Conservation (phyloP, 2,329 filamentous ascomycete species). For the Bimuria novae-zelandiae region DNA sequence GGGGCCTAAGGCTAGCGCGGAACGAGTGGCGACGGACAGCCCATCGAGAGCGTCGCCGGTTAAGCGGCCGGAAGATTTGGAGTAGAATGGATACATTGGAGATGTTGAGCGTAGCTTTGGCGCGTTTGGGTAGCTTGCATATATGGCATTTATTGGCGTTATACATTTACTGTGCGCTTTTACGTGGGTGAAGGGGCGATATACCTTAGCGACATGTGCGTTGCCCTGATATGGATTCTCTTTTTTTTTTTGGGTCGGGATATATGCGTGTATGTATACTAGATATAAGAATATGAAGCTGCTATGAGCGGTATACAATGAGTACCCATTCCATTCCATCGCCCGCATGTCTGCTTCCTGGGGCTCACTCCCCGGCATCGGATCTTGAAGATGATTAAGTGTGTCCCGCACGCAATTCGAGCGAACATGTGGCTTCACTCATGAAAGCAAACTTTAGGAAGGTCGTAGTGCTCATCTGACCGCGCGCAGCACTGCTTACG, state of each 20-base stretch:
- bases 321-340: too few species aligned
- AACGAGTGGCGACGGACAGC: constrained; percentile 27
- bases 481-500: constrained; percentile 2
- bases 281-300: background rate
- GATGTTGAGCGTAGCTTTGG: too few species aligned
- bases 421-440: too few species aligned
- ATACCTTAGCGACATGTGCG: constrained; percentile 3
- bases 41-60: constrained; percentile 45
- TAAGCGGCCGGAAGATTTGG: constrained; percentile 53
- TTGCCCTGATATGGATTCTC: background rate
- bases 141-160: constrained; percentile 5
- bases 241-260: too few species aligned
- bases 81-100: too few species aligned
- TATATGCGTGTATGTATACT: background rate
- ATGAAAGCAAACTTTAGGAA: background rate
- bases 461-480: background rate
- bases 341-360: too few species aligned
- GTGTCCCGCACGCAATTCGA: too few species aligned
- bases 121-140: background rate
- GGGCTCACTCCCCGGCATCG: too few species aligned
- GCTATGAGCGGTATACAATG: background rate
- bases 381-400: background rate
- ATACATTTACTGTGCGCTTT: background rate
- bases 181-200: background rate
- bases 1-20: constrained; percentile 29